These are phyloP conservation scores for Eucalyptus shirleyi DNA, from an alignment of 345 rosid genomes.

Conservation along the genomic window DNA sequence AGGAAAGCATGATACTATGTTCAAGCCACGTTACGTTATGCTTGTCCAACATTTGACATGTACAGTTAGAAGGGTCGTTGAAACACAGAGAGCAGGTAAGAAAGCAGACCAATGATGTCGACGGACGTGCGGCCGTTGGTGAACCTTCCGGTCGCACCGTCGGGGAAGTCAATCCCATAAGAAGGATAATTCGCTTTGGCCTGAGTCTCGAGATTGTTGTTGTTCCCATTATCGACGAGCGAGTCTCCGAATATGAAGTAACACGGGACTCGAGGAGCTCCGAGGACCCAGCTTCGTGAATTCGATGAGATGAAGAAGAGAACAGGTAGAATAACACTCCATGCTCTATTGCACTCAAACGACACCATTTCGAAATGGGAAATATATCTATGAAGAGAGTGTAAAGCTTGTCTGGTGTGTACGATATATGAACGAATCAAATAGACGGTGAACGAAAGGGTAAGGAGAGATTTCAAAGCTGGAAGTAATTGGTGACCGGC, in stretches of 20 bases:
- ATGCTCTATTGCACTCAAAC: neutral
- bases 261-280: slow-evolving; percentile 10
- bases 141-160: no score
- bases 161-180: no score
- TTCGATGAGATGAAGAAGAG: neutral
- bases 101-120: neutral
- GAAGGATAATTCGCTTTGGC: neutral
- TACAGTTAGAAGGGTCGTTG: neutral
- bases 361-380: neutral
- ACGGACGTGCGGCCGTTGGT: no score
- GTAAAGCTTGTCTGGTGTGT: neutral
- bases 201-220: neutral
- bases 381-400: neutral
- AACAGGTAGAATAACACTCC: neutral
- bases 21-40: neutral
- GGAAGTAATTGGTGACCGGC: neutral
- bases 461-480: neutral
- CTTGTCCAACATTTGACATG: neutral
- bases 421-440: neutral
- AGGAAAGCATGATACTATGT: neutral
- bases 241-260: slow-evolving; percentile 24
- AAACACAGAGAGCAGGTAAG: neutral
- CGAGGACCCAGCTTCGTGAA: neutral
- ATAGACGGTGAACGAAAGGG: neutral
- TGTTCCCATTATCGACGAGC: slow-evolving; percentile 7